Conservation (phyloP, 108 stramenopile species). For the Licmophora abbreviata region DNA sequence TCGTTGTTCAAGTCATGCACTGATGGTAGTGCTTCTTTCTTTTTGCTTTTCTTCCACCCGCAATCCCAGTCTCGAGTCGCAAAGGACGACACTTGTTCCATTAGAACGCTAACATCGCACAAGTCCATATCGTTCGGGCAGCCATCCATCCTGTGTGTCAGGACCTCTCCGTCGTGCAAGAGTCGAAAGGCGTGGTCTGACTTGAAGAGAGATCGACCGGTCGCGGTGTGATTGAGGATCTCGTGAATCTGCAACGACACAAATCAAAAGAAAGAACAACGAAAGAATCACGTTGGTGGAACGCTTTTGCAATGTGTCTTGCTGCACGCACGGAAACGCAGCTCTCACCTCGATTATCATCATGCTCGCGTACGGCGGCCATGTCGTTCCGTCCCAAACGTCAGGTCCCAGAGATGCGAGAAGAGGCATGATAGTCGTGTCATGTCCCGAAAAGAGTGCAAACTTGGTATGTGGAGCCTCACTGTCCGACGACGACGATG, state of each 20-base stretch:
- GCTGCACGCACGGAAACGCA: no score
- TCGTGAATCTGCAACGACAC: slow-evolving; percentile 18
- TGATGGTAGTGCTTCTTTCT: no score
- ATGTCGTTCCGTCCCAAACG: slow-evolving; percentile 57
- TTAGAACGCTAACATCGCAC: slow-evolving; percentile 44
- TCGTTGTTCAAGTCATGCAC: no score
- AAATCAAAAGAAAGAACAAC: no score
- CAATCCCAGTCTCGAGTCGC: slow-evolving; percentile 36
- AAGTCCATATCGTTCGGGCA: slow-evolving; percentile 41
- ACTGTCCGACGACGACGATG: neutral
- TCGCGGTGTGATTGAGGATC: slow-evolving; percentile 13
- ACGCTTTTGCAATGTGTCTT: no score
- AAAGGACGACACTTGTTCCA: slow-evolving; percentile 31
- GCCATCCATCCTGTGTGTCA: slow-evolving; percentile 46
- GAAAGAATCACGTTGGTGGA: no score
- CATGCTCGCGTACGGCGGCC: slow-evolving; percentile 80
- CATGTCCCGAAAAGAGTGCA: slow-evolving; percentile 72
- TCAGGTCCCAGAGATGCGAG: slow-evolving; percentile 57
- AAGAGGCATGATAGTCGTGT: slow-evolving; percentile 79
- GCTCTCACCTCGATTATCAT: slow-evolving; percentile 65
- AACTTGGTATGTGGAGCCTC: slow-evolving; percentile 25
- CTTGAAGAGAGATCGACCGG: slow-evolving; percentile 16
- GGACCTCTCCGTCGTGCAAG: slow-evolving; percentile 64
- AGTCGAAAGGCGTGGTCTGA: slow-evolving; percentile 63
- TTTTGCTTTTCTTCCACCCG: no score